A percentile compares a stretch with the other conserved stretches of the same genome.
Evolutionary conservation across 2,329 filamentous ascomycete genomes (phyloP).

Genomic region (Herpotrichia juniperi): DNA sequence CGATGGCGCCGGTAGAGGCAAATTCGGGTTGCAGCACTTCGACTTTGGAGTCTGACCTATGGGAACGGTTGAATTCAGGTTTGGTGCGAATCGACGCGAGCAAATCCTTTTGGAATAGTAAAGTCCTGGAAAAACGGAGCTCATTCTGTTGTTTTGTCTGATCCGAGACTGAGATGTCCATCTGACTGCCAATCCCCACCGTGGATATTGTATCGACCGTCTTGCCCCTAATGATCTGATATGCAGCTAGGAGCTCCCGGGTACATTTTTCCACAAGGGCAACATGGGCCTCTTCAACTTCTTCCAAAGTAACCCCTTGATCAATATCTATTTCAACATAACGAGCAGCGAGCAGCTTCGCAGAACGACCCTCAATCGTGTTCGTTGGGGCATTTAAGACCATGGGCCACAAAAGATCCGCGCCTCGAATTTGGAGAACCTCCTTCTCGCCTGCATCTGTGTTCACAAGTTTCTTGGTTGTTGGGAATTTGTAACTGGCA

Average conservation of each 20-base stretch:
- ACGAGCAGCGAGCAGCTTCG: slow-evolving; percentile 72
- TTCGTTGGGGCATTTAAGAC: slow-evolving; percentile 71
- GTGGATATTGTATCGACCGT: background rate
- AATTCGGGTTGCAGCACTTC: slow-evolving; percentile 51
- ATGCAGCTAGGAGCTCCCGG: slow-evolving; percentile 56
- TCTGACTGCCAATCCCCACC: slow-evolving; percentile 8
- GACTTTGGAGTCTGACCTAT: slow-evolving; percentile 42
- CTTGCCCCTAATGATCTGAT: slow-evolving; percentile 18
- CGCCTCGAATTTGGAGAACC: slow-evolving; percentile 58
- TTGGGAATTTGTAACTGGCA: slow-evolving; percentile 47
- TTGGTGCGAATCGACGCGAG: slow-evolving; percentile 37
- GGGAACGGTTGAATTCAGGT: slow-evolving; percentile 37
- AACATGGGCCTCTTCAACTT: slow-evolving; percentile 67
- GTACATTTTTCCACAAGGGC: slow-evolving; percentile 76
- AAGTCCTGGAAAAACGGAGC: slow-evolving; percentile 35
- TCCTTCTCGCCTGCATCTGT: slow-evolving; percentile 24
- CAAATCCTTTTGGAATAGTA: slow-evolving; percentile 43
- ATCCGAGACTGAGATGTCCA: slow-evolving; percentile 20
- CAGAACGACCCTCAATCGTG: slow-evolving; percentile 71
- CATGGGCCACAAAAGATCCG: slow-evolving; percentile 83
- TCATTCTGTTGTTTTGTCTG: slow-evolving; percentile 34
- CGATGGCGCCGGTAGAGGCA: slow-evolving; percentile 67
- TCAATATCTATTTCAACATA: slow-evolving; percentile 63
- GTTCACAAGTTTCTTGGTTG: slow-evolving; percentile 17
- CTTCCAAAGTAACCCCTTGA: slow-evolving; percentile 49